Percentiles rank a stretch among this genome's conserved stretches.
Conservation (phyloP, 495 filamentous ascomycete species). For the Aspergillus nanangensis region DNA sequence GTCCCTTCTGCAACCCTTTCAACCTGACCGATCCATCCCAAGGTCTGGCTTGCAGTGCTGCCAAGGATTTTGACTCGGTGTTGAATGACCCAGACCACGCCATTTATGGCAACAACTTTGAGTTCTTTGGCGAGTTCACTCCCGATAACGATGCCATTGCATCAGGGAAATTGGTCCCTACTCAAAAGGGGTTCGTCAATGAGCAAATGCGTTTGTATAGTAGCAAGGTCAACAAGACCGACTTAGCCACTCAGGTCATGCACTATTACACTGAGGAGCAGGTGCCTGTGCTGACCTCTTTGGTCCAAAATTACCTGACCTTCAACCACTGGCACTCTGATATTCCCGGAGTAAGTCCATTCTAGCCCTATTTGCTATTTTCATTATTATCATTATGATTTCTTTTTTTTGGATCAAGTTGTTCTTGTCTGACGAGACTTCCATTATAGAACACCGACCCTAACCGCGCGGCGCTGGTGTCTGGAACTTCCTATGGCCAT, state of each 20-base stretch:
- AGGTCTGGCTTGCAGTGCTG: constrained; percentile 34
- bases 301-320: constrained; percentile 48
- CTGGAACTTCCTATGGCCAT: constrained; percentile 44
- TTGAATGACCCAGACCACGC: constrained; percentile 47
- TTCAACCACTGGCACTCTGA: constrained; percentile 51
- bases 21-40: constrained; percentile 34
- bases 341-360: constrained; percentile 39
- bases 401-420: too few species aligned
- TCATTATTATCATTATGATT: too few species aligned
- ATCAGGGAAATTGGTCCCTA: constrained; percentile 23
- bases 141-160: constrained; percentile 37
- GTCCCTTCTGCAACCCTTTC: constrained; percentile 39
- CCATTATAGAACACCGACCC: constrained; percentile 39
- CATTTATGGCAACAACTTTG: constrained; percentile 46
- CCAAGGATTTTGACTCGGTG: constrained; percentile 39
- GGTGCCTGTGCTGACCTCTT: constrained; percentile 39
- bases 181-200: constrained; percentile 43
- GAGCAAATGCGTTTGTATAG: constrained; percentile 39
- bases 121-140: constrained; percentile 42
- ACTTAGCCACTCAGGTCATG: constrained; percentile 39
- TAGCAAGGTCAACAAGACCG: constrained; percentile 27
- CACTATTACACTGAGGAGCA: constrained; percentile 49
- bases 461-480: constrained; percentile 42
- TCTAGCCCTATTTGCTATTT: too few species aligned
- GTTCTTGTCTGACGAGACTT: too few species aligned